These are phyloP conservation scores for Cenococcum geophilum DNA, from an alignment of 495 filamentous ascomycete species.

Conservation along the genomic window DNA sequence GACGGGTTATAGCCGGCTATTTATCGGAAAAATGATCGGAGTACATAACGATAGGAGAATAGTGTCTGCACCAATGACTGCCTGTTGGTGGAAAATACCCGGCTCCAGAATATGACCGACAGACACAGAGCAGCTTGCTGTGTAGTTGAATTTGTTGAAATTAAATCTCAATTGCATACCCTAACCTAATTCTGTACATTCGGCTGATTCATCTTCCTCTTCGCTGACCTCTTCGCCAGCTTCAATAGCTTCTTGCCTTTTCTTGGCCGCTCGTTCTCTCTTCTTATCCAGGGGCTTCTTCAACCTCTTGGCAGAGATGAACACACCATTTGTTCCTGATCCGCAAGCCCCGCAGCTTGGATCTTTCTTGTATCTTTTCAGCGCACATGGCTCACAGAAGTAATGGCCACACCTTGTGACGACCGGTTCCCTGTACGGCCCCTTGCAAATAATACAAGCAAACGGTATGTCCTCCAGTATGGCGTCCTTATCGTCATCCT, in stretches of 20 bases:
- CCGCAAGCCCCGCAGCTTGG: constrained; percentile 83
- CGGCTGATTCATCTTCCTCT: not conserved
- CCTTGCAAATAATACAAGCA: constrained; percentile 87
- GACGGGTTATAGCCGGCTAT: no score
- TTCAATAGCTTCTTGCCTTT: constrained; percentile 63
- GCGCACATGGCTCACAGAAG: constrained; percentile 85
- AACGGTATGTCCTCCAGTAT: constrained; percentile 86
- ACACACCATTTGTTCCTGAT: constrained; percentile 77
- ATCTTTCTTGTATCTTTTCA: constrained; percentile 73
- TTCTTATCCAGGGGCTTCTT: constrained; percentile 80
- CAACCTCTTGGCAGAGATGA: constrained; percentile 80
- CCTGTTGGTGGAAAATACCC: no score
- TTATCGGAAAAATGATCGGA: no score
- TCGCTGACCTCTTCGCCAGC: constrained; percentile 40
- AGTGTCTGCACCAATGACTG: no score
- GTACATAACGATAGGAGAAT: no score
- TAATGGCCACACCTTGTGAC: constrained; percentile 92
- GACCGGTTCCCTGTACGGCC: constrained; percentile 72
- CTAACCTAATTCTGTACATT: no score
- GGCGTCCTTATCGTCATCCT: constrained; percentile 57
- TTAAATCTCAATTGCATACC: no score
- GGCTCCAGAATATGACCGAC: no score
- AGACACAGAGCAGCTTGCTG: no score
- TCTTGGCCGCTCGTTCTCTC: constrained; percentile 59
- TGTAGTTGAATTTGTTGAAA: no score